Base-by-base conservation (phyloP, 495 filamentous ascomycete species). In the Aspergillus incahuasiensis region DNA sequence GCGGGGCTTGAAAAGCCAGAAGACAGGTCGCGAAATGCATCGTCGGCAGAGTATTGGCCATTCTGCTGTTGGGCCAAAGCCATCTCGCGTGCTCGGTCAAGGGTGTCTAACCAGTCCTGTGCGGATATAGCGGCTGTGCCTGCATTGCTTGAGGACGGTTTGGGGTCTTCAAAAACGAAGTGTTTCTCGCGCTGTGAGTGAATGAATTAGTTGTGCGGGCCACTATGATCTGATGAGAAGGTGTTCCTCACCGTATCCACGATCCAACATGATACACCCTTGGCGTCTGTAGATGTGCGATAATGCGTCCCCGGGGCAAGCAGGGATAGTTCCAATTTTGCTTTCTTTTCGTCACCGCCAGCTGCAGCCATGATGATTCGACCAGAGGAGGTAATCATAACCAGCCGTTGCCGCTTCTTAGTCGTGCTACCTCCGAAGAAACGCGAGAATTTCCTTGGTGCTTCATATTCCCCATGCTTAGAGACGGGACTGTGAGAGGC, bases 171-270 rank as follows among this genome's bases (percentile, higher is more conserved):
- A 66, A 99, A 99, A 18, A 87, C 89, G 65, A 87, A 92, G 57
- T 94, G 91, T 69, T 91, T 88, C 42, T 95, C 91, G 54, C 83
- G 82, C 95, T 97, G n/a, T n/a, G n/a, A n/a, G n/a, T n/a, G n/a
- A n/a, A n/a, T n/a, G n/a, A n/a, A n/a, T n/a, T n/a, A n/a, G n/a
- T n/a, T n/a, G n/a, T n/a, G n/a, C n/a, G n/a, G n/a, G n/a, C n/a
- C n/a, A n/a, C n/a, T n/a, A n/a, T n/a, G n/a, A n/a, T n/a, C n/a
- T n/a, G n/a, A n/a, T 40, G 6, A 38, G 39, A 40, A n/a, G 13
- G 16, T 42, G 28, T 21, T 52, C 79, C 88, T 74, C 81, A 99
- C 95, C 57, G 91, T 96, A 71, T 97, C 92, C 47, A 97, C 84
- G 68, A 85, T 86, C 92, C 94, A 99, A 28, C 86, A 87, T 16